These are phyloP conservation scores for Cyberlindnera euphorbiae DNA, from an alignment of 805 yeast species.

Conservation along the genomic window DNA sequence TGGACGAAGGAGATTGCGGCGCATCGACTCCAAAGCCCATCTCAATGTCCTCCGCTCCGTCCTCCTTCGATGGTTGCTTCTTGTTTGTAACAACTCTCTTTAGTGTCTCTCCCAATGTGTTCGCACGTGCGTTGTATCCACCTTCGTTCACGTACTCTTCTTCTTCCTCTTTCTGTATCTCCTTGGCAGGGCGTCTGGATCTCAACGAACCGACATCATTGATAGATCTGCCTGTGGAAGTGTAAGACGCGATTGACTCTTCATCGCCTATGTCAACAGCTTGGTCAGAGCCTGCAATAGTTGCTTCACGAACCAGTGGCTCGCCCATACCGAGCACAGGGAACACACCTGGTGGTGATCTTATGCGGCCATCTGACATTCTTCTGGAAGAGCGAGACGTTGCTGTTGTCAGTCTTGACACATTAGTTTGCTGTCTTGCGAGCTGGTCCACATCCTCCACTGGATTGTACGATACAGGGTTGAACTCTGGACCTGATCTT, in stretches of 20 bases:
- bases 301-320: constrained; percentile 50
- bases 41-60: constrained; percentile 14
- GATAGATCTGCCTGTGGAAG: constrained; percentile 3
- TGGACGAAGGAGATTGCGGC: constrained; percentile 1
- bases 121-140: constrained; percentile 30
- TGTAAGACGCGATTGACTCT: constrained; percentile 7
- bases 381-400: constrained; percentile 1
- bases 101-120: constrained; percentile 31
- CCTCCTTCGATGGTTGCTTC: too few species aligned
- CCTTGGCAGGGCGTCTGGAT: constrained; percentile 7
- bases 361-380: constrained; percentile 10
- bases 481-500: constrained; percentile 2
- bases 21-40: constrained; percentile 8
- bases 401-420: constrained; percentile 9
- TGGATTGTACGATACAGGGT: constrained; percentile 21
- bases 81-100: constrained; percentile 25
- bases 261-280: constrained; percentile 9
- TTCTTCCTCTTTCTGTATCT: constrained; percentile 26
- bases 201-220: constrained; percentile 5
- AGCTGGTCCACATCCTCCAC: background rate
- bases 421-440: constrained; percentile 5
- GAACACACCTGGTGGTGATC: constrained; percentile 74
- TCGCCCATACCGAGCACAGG: constrained; percentile 78
- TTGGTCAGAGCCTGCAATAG: constrained; percentile 42
- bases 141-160: constrained; percentile 24